These are phyloP conservation scores for Lepiota venenata DNA, from an alignment of 768 basidiomycete genomes.

Conservation along the genomic window DNA sequence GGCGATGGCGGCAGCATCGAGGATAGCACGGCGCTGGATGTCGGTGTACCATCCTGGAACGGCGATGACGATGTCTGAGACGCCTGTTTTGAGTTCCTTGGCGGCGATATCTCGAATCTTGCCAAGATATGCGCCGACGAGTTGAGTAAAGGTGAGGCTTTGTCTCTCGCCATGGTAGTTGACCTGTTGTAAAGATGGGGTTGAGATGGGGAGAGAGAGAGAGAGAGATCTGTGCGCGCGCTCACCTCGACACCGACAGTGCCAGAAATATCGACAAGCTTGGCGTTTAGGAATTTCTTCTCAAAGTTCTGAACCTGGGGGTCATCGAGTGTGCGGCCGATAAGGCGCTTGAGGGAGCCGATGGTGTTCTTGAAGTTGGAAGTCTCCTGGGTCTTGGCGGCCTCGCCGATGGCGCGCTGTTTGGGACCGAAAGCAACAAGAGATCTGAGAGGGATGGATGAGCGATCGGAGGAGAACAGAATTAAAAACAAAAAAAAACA, in stretches of 20 bases:
- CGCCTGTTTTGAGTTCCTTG: conserved; percentile 79
- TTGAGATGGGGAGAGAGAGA: neutral
- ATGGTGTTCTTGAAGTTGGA: conserved; percentile 98
- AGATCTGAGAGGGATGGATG: conserved; percentile 51
- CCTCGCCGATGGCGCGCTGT: conserved; percentile 88
- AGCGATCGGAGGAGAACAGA: conserved; percentile 67
- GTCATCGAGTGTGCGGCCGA: conserved; percentile 80
- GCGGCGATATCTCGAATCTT: conserved; percentile 88
- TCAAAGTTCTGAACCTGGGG: conserved; percentile 80
- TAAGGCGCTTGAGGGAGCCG: conserved; percentile 86
- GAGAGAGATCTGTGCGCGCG: conserved; percentile 10
- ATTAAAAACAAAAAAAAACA: neutral
- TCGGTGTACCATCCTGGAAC: conserved; percentile 98
- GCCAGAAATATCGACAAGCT: conserved; percentile 81
- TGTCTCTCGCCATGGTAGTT: conserved; percentile 81
- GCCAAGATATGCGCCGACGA: conserved; percentile 87
- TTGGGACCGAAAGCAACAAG: conserved; percentile 92
- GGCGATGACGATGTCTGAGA: conserved; percentile 92
- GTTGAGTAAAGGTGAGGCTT: conserved; percentile 83
- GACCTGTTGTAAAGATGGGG: conserved; percentile 61
- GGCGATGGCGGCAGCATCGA: conserved; percentile 88
- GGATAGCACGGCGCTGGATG: conserved; percentile 82
- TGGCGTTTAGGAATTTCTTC: conserved; percentile 88
- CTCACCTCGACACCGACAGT: conserved; percentile 83
- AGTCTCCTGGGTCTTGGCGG: conserved; percentile 96